These are phyloP conservation scores for Poterioochromonas sp. DNA, from an alignment of 352 stramenopile genomes.

Conservation along the genomic window DNA sequence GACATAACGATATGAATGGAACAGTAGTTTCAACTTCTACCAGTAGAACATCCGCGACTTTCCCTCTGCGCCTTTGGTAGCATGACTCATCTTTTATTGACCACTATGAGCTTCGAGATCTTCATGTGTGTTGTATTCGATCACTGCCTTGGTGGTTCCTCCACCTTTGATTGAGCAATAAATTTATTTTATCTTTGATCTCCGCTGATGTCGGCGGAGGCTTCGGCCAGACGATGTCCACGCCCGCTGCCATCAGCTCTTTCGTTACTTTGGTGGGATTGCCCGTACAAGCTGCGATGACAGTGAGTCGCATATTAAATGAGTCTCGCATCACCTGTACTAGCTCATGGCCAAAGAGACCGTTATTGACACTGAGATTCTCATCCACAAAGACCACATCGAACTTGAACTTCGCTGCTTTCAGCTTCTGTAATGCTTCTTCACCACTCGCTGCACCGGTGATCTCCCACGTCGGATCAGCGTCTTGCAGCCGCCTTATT, in stretches of 20 bases:
- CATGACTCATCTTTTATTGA: too few relatives aligned
- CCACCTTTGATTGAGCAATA: background rate
- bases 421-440: conserved; percentile 12
- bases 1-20: too few relatives aligned
- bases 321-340: conserved; percentile 10
- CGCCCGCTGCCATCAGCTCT: background rate
- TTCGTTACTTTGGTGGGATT: background rate
- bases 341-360: conserved; percentile 17
- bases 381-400: conserved; percentile 31
- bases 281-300: conserved; percentile 4
- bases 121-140: too few relatives aligned
- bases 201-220: background rate
- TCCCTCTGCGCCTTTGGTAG: too few relatives aligned
- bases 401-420: background rate
- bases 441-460: background rate
- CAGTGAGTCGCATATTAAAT: background rate
- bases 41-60: too few relatives aligned
- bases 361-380: background rate
- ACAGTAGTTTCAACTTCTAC: too few relatives aligned
- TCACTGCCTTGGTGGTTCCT: too few relatives aligned
- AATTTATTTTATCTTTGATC: conserved; percentile 6
- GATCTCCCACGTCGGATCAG: background rate
- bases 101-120: too few relatives aligned
- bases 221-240: background rate
- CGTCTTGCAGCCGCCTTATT: background rate